Percentiles rank a stretch among this genome's conserved stretches.
These are phyloP conservation scores for Claviceps sp. DNA, from an alignment of 2,329 filamentous ascomycete genomes.

Conservation along the genomic window DNA sequence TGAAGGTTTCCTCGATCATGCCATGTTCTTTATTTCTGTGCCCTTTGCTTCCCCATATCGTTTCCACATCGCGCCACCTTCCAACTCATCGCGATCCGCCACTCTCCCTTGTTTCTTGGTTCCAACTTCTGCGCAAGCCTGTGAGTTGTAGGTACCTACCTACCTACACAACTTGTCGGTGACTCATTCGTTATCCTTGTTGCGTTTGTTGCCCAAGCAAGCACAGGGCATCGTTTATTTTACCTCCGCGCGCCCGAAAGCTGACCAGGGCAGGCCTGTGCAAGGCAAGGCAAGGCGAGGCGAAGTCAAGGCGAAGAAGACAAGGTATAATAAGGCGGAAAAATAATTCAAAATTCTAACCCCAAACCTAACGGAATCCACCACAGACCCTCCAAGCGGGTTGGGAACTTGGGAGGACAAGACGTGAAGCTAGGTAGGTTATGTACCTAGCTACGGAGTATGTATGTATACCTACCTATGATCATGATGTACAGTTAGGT, in stretches of 20 bases:
- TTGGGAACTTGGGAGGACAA: not conserved
- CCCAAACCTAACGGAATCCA: too few species aligned
- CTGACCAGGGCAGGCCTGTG: not conserved
- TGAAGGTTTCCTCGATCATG: not conserved
- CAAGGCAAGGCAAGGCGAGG: not conserved
- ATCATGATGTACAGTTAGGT: too few species aligned
- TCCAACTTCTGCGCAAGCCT: too few species aligned
- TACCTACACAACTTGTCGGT: too few species aligned
- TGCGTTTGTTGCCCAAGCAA: not conserved
- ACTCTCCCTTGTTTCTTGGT: too few species aligned
- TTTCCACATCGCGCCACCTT: not conserved
- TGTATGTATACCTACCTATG: too few species aligned
- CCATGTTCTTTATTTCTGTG: not conserved
- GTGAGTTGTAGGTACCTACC: too few species aligned
- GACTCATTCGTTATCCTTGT: slow-evolving; percentile 3
- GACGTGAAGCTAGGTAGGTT: not conserved
- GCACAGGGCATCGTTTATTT: not conserved
- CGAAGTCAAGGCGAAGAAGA: not conserved
- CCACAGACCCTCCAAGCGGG: too few species aligned
- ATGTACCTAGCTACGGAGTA: not conserved
- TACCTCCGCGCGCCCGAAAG: not conserved
- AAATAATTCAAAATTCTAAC: too few species aligned
- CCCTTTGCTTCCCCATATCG: not conserved
- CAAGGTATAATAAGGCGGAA: not conserved
- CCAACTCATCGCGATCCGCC: not conserved